Evolutionary conservation across 2,329 filamentous ascomycete genomes (phyloP), one percentile per base, ranked within the genome.

Genomic region (Colletotrichum scovillei): DNA sequence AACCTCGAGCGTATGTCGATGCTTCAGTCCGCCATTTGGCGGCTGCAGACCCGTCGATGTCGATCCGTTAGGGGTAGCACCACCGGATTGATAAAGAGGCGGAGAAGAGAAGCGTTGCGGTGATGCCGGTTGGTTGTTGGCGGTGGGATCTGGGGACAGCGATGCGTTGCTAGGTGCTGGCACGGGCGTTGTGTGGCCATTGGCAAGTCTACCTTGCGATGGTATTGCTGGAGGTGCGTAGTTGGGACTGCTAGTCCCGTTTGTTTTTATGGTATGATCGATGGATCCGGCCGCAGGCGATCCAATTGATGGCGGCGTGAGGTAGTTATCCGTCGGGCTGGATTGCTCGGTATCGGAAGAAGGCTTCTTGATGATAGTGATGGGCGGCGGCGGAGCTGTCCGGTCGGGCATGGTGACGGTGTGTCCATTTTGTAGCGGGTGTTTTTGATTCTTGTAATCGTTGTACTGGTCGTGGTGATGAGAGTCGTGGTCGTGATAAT

Each of bases 1-100:
- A 0, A 98, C 94, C 82, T 98, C 95, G 30, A 98, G 88, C 0
- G 95, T 98, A 83, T 98, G 93, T 76, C 95, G 91, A 74, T 98
- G 94, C 81, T 93, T 93, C 62, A 96, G 85, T 68, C 90, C 88
- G 24, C 89, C 85, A 16, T 87, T 86, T 9, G 90, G 85, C 52
- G 91, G 87, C 57, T 87, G 81, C 71, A 87, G 84, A 3, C 84
- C 84, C n/a, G 89, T 88, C 1, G 88, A 84, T 14, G 87, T 85
- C 35, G 84, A 80, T 35, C 81, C 72, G 69, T 72, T 82, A 49
- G 82, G 79, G 55, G 81, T 80, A 22, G 82, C 77, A 35, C 80
- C 78, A 65, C 82, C 80, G 30, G 83, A 79, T 67, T 84, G 83
- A 77, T 91, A 90, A 78, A 89, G 79, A 63, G 92, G 87, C 11